A percentile compares a stretch with the other conserved stretches of the same genome.
Evolutionary conservation across 306 rosid species (phyloP).

Genomic region (Nissolia schottii): DNA sequence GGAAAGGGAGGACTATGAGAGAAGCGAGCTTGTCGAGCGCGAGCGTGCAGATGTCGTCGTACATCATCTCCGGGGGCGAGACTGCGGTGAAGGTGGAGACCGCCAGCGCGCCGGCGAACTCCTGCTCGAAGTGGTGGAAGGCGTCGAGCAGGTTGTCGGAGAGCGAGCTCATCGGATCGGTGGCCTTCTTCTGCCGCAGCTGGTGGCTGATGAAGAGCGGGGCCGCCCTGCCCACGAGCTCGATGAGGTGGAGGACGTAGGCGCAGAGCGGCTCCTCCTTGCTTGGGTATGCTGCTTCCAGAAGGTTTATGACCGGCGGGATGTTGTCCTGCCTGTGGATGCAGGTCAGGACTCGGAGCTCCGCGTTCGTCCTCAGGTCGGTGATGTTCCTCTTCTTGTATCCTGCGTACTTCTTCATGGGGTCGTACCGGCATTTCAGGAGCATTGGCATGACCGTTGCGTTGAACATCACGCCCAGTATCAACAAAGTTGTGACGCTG

Average conservation of each 20-base stretch:
- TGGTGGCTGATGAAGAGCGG: slow-evolving; percentile 60
- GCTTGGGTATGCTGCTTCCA: slow-evolving; percentile 47
- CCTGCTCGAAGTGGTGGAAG: slow-evolving; percentile 36
- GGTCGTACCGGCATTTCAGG: slow-evolving; percentile 39
- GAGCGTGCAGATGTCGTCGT: slow-evolving; percentile 58
- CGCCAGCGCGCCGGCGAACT: neutral
- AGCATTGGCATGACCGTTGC: slow-evolving; percentile 32
- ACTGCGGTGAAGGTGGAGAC: slow-evolving; percentile 53
- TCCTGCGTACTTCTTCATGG: slow-evolving; percentile 51
- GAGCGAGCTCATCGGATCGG: neutral
- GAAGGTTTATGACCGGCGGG: slow-evolving; percentile 47
- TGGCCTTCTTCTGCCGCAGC: slow-evolving; percentile 30
- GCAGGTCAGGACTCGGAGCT: slow-evolving; percentile 50
- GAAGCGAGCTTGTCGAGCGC: slow-evolving; percentile 58
- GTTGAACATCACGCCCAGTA: slow-evolving; percentile 2
- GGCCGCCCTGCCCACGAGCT: slow-evolving; percentile 58
- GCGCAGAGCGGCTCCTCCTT: slow-evolving; percentile 34
- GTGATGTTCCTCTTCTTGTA: slow-evolving; percentile 47
- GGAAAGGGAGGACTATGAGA: slow-evolving; percentile 62
- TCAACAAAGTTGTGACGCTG: slow-evolving; percentile 24
- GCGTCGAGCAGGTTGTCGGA: slow-evolving; percentile 34
- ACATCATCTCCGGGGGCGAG: slow-evolving; percentile 55
- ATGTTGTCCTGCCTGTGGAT: slow-evolving; percentile 40
- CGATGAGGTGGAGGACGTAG: slow-evolving; percentile 55
- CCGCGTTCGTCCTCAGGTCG: slow-evolving; percentile 23